Percentiles rank a stretch among this genome's conserved stretches.
Conservation (phyloP, 352 stramenopile species). For the Phytophthora megakarya region DNA sequence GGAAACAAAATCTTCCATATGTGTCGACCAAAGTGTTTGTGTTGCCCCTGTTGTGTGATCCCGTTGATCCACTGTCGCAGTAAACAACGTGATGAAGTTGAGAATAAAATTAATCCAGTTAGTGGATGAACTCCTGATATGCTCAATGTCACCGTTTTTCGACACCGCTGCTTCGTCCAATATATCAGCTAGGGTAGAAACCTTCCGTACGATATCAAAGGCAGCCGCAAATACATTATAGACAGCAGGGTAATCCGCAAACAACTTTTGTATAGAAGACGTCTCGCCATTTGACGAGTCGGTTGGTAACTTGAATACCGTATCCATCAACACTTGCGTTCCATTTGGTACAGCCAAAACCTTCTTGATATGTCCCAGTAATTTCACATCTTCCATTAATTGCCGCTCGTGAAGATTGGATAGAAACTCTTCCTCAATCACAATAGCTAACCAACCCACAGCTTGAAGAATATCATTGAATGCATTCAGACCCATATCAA, state of each 20-base stretch:
- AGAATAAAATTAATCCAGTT: slow-evolving; percentile 32
- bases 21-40: slow-evolving; percentile 17
- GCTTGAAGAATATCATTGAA: slow-evolving; percentile 35
- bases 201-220: slow-evolving; percentile 27
- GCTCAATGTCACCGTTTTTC: slow-evolving; percentile 10
- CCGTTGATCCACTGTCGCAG: slow-evolving; percentile 1
- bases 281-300: not conserved
- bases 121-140: slow-evolving; percentile 15
- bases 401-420: slow-evolving; percentile 35
- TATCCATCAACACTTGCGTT: slow-evolving; percentile 5
- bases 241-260: slow-evolving; percentile 19
- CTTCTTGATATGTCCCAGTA: slow-evolving; percentile 19
- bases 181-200: slow-evolving; percentile 18
- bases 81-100: slow-evolving; percentile 15
- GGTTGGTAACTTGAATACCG: not conserved
- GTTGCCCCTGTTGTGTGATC: slow-evolving; percentile 1
- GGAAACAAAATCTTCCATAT: slow-evolving; percentile 32
- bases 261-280: slow-evolving; percentile 4
- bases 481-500: slow-evolving; percentile 10
- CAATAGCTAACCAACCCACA: slow-evolving; percentile 28
- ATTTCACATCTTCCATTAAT: not conserved
- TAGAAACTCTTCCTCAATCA: slow-evolving; percentile 42
- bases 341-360: slow-evolving; percentile 5
- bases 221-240: slow-evolving; percentile 29
- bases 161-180: slow-evolving; percentile 13